Evolutionary conservation across 768 basidiomycete species (phyloP).

Genomic region (Leccinum barrowsii): DNA sequence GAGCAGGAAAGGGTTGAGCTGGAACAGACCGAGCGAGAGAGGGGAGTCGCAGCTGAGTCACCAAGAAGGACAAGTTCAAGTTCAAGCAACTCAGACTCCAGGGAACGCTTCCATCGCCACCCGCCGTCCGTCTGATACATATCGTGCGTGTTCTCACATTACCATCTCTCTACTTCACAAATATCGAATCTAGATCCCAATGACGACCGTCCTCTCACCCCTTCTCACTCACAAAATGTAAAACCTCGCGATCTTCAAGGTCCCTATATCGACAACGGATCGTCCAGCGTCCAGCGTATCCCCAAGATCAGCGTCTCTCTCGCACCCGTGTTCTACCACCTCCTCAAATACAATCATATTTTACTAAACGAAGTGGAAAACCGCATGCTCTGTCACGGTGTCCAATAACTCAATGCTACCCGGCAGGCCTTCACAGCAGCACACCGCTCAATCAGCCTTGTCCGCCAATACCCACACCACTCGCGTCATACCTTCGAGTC

Average conservation of each 20-base stretch:
- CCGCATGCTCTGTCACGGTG: too few relatives aligned
- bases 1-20: too few relatives aligned
- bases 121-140: neutral
- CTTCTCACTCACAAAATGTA: slow-evolving; percentile 8
- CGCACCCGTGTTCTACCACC: slow-evolving; percentile 6
- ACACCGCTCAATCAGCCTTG: slow-evolving; percentile 9
- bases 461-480: slow-evolving; percentile 13
- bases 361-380: too few relatives aligned
- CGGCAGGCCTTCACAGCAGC: slow-evolving; percentile 10
- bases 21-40: too few relatives aligned
- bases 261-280: neutral
- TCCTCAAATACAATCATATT: slow-evolving; percentile 5
- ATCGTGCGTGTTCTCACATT: neutral
- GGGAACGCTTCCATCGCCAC: slow-evolving; percentile 4
- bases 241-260: slow-evolving; percentile 6
- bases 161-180: neutral
- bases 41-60: too few relatives aligned
- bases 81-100: slow-evolving; percentile 14
- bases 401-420: neutral
- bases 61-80: slow-evolving; percentile 27
- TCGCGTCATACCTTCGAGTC: slow-evolving; percentile 18
- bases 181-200: slow-evolving; percentile 6
- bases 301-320: slow-evolving; percentile 19
- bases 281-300: slow-evolving; percentile 11
- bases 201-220: slow-evolving; percentile 22